These are phyloP conservation scores for Helotiales sp. DNA, from an alignment of 2,329 filamentous ascomycete genomes.

Conservation along the genomic window DNA sequence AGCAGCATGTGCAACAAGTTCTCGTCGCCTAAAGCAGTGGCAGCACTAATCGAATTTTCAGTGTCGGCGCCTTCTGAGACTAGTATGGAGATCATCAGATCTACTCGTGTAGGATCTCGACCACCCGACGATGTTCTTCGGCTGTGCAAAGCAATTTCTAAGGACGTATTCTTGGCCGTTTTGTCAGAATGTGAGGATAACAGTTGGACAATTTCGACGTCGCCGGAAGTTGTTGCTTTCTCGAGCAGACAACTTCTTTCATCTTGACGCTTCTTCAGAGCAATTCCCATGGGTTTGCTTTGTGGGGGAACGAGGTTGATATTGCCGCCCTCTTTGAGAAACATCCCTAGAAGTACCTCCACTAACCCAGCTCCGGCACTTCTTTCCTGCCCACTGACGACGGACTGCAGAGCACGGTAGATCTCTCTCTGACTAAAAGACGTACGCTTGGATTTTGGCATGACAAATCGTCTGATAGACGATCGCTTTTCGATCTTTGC, in stretches of 20 bases:
- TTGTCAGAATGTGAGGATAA: conserved; percentile 10
- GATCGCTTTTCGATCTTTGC: conserved; percentile 21
- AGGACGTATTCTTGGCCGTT: conserved; percentile 5
- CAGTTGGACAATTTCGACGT: conserved; percentile 17
- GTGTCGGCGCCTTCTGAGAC: conserved; percentile 18
- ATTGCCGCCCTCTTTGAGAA: conserved; percentile 11
- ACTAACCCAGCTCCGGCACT: conserved; percentile 20
- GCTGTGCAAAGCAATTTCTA: conserved; percentile 12
- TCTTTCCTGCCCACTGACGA: conserved; percentile 18
- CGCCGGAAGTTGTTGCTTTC: conserved; percentile 8
- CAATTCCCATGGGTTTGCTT: conserved; percentile 7
- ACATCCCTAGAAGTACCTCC: conserved; percentile 12
- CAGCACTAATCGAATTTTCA: conserved; percentile 11
- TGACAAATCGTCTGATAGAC: conserved; percentile 4
- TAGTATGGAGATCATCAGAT: conserved; percentile 18
- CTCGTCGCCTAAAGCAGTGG: conserved; percentile 14
- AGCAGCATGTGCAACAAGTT: conserved; percentile 17
- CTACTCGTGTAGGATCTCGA: conserved; percentile 9
- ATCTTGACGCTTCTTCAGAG: conserved; percentile 10
- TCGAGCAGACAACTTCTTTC: conserved; percentile 16
- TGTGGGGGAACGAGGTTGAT: conserved; percentile 14
- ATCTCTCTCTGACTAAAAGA: conserved; percentile 21
- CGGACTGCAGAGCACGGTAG: conserved; percentile 12
- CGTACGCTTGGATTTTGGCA: conserved; percentile 14
- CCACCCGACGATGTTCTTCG: conserved; percentile 1